Conservation (phyloP, 805 yeast species). For the Wickerhamiella azymoides region DNA sequence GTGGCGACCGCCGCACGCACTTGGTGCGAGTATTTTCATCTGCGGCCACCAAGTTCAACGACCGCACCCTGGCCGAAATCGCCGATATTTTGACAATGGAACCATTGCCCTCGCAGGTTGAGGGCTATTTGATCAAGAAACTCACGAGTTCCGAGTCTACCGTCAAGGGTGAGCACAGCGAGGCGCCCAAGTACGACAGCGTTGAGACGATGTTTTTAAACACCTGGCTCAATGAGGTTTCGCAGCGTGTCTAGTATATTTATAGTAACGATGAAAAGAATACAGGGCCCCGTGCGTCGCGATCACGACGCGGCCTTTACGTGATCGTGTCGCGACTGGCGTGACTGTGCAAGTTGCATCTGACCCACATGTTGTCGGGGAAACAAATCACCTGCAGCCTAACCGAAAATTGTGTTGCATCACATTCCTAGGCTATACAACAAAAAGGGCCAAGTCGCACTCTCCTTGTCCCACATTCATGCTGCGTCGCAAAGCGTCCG, state of each 20-base stretch:
- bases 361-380: too few relatives aligned
- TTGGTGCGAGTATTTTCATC: conserved; percentile 17
- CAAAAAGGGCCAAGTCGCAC: too few relatives aligned
- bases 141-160: conserved; percentile 12
- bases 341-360: too few relatives aligned
- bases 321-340: too few relatives aligned
- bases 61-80: conserved; percentile 18
- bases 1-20: conserved; percentile 10
- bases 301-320: too few relatives aligned
- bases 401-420: too few relatives aligned
- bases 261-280: neutral
- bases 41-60: conserved; percentile 19
- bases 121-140: conserved; percentile 16
- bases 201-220: conserved; percentile 18
- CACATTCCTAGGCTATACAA: too few relatives aligned
- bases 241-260: neutral
- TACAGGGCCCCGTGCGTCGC: too few relatives aligned
- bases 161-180: neutral
- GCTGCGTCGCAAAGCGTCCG: neutral
- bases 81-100: conserved; percentile 17
- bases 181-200: conserved; percentile 11
- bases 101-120: conserved; percentile 18
- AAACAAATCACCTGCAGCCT: too few relatives aligned
- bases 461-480: neutral
- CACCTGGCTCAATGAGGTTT: conserved; percentile 13